Conservation (phyloP, 345 rosid genomes). For the Carallia pectinifolia region DNA sequence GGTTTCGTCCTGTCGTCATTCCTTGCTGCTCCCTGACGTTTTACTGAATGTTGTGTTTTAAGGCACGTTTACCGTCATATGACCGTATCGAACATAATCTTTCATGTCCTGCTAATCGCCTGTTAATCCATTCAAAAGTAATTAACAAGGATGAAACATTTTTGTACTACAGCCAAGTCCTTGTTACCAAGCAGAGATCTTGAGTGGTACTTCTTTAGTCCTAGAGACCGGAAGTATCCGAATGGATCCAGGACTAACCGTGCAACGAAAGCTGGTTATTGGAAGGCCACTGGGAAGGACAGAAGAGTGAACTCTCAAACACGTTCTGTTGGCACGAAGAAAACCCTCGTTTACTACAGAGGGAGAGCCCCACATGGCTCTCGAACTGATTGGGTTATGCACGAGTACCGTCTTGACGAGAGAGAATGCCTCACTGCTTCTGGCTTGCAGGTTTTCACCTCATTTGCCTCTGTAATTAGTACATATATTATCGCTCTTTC, state of each 20-base stretch:
- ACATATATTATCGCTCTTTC: no score
- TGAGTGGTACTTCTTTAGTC: conserved; percentile 97
- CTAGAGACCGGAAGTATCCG: conserved; percentile 90
- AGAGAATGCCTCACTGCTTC: conserved; percentile 67
- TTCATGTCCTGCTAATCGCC: background rate
- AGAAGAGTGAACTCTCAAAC: conserved; percentile 78
- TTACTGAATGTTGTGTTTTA: no score
- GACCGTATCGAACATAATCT: background rate
- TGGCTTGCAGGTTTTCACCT: conserved; percentile 59
- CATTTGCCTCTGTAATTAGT: background rate
- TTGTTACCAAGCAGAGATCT: conserved; percentile 89
- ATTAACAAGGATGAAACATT: background rate
- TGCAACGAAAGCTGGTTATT: conserved; percentile 93
- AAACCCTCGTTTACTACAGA: conserved; percentile 86
- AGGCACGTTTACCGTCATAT: background rate
- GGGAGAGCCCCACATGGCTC: conserved; percentile 97
- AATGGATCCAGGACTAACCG: conserved; percentile 95
- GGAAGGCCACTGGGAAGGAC: conserved; percentile 99
- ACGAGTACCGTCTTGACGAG: conserved; percentile 92
- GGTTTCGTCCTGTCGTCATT: background rate
- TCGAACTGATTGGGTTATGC: conserved; percentile 96
- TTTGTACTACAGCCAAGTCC: conserved; percentile 59
- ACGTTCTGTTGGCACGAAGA: conserved; percentile 83
- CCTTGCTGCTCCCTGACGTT: background rate
- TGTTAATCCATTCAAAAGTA: background rate